Conservation (phyloP, 2,329 filamentous ascomycete species). For the Bisporella sp. region DNA sequence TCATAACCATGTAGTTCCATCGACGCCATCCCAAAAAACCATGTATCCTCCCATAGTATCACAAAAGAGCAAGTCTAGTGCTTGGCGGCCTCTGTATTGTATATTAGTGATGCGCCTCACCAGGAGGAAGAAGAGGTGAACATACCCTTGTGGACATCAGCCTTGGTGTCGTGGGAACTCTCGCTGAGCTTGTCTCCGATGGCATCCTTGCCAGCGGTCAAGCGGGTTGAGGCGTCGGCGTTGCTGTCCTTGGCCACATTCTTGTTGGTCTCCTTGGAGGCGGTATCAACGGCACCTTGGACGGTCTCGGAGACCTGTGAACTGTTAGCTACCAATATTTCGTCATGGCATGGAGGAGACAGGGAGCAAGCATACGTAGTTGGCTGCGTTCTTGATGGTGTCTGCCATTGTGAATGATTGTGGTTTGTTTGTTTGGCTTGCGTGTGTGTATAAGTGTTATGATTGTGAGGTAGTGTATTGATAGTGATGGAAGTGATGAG, state of each 20-base stretch:
- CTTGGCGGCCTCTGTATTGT: slow-evolving; percentile 25
- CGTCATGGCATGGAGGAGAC: too few relatives aligned
- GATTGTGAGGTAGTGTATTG: not conserved
- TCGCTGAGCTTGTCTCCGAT: slow-evolving; percentile 45
- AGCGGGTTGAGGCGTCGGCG: slow-evolving; percentile 36
- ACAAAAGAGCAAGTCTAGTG: slow-evolving; percentile 19
- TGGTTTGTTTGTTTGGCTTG: not conserved
- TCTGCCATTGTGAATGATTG: slow-evolving; percentile 1
- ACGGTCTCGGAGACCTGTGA: slow-evolving; percentile 39
- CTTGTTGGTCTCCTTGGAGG: slow-evolving; percentile 55
- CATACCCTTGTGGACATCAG: slow-evolving; percentile 40
- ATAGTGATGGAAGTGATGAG: not conserved
- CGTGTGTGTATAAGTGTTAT: too few relatives aligned
- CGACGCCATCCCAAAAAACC: too few relatives aligned
- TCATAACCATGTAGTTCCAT: too few relatives aligned
- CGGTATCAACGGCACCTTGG: slow-evolving; percentile 39
- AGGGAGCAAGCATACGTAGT: slow-evolving; percentile 34
- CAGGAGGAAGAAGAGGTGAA: not conserved
- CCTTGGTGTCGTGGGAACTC: slow-evolving; percentile 40
- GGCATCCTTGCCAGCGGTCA: slow-evolving; percentile 44
- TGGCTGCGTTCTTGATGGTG: slow-evolving; percentile 38
- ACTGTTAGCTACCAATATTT: too few relatives aligned
- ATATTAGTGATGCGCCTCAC: slow-evolving; percentile 3
- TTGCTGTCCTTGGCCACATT: slow-evolving; percentile 44
- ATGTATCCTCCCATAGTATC: too few relatives aligned